Conservation (phyloP, 2,329 filamentous ascomycete species). For the Epichloe uncinata region DNA sequence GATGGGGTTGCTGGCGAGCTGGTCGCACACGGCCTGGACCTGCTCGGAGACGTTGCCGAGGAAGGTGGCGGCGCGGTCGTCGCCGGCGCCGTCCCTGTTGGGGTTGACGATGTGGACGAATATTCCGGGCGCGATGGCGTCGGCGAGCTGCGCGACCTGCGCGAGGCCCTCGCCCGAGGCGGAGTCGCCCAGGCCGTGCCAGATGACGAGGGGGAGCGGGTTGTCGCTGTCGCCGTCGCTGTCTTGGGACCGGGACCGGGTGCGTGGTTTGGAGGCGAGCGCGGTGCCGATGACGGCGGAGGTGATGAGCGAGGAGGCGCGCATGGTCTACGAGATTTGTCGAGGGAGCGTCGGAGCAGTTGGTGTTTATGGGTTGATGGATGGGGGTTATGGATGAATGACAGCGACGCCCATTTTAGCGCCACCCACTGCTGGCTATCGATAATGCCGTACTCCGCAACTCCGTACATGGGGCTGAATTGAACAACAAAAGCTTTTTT, state of each 20-base stretch:
- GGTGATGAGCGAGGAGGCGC: slow-evolving; percentile 12
- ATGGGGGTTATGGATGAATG: too few relatives aligned
- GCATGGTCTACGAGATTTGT: slow-evolving; percentile 5
- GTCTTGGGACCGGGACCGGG: slow-evolving; percentile 20
- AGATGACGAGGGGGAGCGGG: slow-evolving; percentile 84
- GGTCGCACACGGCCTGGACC: slow-evolving; percentile 62
- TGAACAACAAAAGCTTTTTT: too few relatives aligned
- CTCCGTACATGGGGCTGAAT: too few relatives aligned
- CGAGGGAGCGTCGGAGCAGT: too few relatives aligned
- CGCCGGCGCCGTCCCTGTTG: slow-evolving; percentile 30
- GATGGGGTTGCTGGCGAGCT: slow-evolving; percentile 62
- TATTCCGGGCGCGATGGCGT: slow-evolving; percentile 61
- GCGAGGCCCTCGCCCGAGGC: slow-evolving; percentile 70
- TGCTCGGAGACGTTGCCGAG: slow-evolving; percentile 80
- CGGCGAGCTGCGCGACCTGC: slow-evolving; percentile 60
- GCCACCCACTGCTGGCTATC: too few relatives aligned
- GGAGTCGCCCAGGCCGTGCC: slow-evolving; percentile 73
- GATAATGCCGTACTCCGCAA: too few relatives aligned
- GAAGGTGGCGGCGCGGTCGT: slow-evolving; percentile 75
- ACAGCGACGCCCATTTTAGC: too few relatives aligned
- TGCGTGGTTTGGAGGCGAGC: slow-evolving; percentile 18
- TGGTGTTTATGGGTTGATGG: too few relatives aligned
- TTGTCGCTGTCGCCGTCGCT: slow-evolving; percentile 40
- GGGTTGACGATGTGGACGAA: slow-evolving; percentile 22
- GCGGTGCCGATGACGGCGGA: slow-evolving; percentile 6